phyloP scores from a whole-genome alignment of 2,329 filamentous ascomycete species.

The Xylariaceae sp. region DNA sequence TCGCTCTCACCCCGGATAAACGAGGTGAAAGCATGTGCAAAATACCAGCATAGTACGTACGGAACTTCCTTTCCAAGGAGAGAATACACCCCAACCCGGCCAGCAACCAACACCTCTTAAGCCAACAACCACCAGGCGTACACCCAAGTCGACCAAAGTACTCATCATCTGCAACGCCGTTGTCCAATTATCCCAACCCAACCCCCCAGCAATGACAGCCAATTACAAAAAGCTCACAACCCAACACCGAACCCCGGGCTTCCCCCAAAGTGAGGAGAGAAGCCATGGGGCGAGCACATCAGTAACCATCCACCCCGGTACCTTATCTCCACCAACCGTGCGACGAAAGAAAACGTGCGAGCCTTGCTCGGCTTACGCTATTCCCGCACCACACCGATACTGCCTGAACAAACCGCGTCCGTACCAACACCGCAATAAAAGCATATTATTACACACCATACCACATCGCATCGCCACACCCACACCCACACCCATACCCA shows the following conservation, averaged over 20 bases:
- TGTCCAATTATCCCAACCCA: neutral
- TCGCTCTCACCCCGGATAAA: neutral
- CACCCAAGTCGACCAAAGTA: neutral
- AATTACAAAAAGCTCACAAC: neutral
- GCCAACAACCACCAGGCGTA: neutral
- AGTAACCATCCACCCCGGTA: neutral
- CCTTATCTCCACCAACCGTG: constrained; percentile 1
- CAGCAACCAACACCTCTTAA: neutral
- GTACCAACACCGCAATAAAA: neutral
- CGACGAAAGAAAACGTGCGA: neutral
- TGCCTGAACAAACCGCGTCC: neutral
- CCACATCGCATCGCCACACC: too few species aligned
- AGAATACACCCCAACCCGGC: neutral
- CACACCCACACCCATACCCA: neutral
- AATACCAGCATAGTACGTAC: neutral
- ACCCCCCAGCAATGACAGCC: neutral
- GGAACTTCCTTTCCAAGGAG: neutral
- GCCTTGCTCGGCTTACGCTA: neutral
- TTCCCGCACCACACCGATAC: neutral
- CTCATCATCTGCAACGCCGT: neutral
- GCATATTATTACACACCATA: neutral
- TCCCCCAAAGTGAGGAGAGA: neutral
- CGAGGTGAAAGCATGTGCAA: neutral
- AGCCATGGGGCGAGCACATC: too few species aligned
- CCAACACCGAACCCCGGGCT: neutral